A percentile compares a stretch with the other conserved stretches of the same genome.
phyloP scores from a whole-genome alignment of 805 yeast genomes.

The Myxozyma neotropica region DNA sequence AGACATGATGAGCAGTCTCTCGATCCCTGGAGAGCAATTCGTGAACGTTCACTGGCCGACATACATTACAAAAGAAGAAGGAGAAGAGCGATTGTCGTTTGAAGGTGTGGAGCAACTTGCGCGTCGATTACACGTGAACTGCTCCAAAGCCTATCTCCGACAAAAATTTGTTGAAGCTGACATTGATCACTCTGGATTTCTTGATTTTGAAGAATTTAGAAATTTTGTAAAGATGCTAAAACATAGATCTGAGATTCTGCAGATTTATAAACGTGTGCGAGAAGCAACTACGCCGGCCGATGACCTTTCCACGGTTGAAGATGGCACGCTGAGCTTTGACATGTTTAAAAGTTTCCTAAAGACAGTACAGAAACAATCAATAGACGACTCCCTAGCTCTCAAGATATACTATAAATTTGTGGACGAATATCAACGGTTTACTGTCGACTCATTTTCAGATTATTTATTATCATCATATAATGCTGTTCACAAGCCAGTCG shows the following conservation, averaged over 20 bases:
- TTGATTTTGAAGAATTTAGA: slow-evolving; percentile 75
- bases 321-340: slow-evolving; percentile 15
- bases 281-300: slow-evolving; percentile 32
- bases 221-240: slow-evolving; percentile 69
- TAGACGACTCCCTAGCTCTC: slow-evolving; percentile 39
- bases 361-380: slow-evolving; percentile 52
- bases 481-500: slow-evolving; percentile 28
- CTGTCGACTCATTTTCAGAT: slow-evolving; percentile 45
- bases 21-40: slow-evolving; percentile 64
- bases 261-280: slow-evolving; percentile 50
- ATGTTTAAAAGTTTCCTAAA: slow-evolving; percentile 47
- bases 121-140: slow-evolving; percentile 68
- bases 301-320: slow-evolving; percentile 22
- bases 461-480: slow-evolving; percentile 44
- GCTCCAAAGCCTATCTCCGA: slow-evolving; percentile 56
- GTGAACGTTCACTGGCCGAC: slow-evolving; percentile 67
- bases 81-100: slow-evolving; percentile 48
- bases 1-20: slow-evolving; percentile 63
- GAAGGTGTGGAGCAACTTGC: slow-evolving; percentile 70
- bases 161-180: slow-evolving; percentile 60
- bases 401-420: slow-evolving; percentile 49
- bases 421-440: slow-evolving; percentile 27
- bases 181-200: slow-evolving; percentile 50
- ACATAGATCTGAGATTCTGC: slow-evolving; percentile 60
- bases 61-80: slow-evolving; percentile 41